Conservation (phyloP, 192 early-diverging fungal genomes). For the Ambispora gerdemannii region DNA sequence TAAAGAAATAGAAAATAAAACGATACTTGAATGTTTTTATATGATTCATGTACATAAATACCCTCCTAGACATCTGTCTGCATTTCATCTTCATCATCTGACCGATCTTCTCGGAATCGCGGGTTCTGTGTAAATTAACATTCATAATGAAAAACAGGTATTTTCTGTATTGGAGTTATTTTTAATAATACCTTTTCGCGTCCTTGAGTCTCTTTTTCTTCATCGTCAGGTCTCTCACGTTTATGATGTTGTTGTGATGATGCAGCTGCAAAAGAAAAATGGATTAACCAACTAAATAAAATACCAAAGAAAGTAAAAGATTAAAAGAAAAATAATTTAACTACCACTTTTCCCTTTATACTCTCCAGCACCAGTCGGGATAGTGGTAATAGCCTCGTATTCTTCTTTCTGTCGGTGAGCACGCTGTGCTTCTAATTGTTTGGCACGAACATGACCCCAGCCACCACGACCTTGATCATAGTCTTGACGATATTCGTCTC, state of each 20-base stretch:
- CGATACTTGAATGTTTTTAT: no score
- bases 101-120: conserved; percentile 40
- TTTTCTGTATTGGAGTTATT: not conserved
- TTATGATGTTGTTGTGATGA: not conserved
- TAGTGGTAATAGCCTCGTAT: conserved; percentile 62
- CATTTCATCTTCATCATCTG: conserved; percentile 42
- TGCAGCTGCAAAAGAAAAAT: not conserved
- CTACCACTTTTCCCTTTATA: conserved; percentile 26
- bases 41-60: no score
- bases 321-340: no score
- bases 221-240: conserved; percentile 8
- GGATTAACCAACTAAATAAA: not conserved
- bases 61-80: conserved; percentile 16
- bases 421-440: conserved; percentile 64
- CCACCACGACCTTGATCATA: conserved; percentile 95
- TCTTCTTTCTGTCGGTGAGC: conserved; percentile 61
- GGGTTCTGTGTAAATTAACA: conserved; percentile 30
- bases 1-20: no score
- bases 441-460: conserved; percentile 79
- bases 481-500: conserved; percentile 93
- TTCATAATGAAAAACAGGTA: not conserved
- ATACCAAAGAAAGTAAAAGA: not conserved
- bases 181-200: not conserved
- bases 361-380: conserved; percentile 52
- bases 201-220: not conserved